Conservation (phyloP, 257 asterid genomes). For the Mentha longifolia region DNA sequence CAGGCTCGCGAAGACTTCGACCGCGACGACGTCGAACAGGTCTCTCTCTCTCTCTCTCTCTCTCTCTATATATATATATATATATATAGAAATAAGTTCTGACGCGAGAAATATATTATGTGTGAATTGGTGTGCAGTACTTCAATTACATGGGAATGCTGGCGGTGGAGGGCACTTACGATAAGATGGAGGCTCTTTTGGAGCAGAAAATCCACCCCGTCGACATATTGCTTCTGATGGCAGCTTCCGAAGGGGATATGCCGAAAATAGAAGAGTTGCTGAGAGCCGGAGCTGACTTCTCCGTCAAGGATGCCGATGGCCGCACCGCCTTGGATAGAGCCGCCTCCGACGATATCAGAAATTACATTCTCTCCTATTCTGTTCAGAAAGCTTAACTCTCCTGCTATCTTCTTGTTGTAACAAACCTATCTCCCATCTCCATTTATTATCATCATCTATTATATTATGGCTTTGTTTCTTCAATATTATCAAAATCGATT, state of each 20-base stretch:
- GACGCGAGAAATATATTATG: no score
- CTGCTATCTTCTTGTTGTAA: not conserved
- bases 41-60: conserved; percentile 22
- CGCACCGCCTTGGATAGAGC: conserved; percentile 85
- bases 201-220: conserved; percentile 89
- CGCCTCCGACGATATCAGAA: conserved; percentile 63
- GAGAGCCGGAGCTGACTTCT: conserved; percentile 85
- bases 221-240: conserved; percentile 81
- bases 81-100: no score
- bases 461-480: no score
- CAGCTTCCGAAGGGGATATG: conserved; percentile 80
- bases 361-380: conserved; percentile 63
- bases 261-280: conserved; percentile 89
- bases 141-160: conserved; percentile 99
- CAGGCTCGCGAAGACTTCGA: conserved; percentile 90
- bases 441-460: no score
- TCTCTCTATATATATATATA: not conserved
- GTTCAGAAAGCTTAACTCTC: conserved; percentile 65
- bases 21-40: conserved; percentile 98
- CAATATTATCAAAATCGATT: no score
- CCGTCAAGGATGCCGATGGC: conserved; percentile 82
- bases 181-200: conserved; percentile 88
- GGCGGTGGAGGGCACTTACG: conserved; percentile 96
- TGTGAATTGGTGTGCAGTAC: conserved; percentile 48
- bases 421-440: no score